Percentiles rank a stretch among this genome's conserved stretches.
These are phyloP conservation scores for Geranomyces michiganensis DNA, from an alignment of 192 early-diverging fungal genomes.

Conservation along the genomic window DNA sequence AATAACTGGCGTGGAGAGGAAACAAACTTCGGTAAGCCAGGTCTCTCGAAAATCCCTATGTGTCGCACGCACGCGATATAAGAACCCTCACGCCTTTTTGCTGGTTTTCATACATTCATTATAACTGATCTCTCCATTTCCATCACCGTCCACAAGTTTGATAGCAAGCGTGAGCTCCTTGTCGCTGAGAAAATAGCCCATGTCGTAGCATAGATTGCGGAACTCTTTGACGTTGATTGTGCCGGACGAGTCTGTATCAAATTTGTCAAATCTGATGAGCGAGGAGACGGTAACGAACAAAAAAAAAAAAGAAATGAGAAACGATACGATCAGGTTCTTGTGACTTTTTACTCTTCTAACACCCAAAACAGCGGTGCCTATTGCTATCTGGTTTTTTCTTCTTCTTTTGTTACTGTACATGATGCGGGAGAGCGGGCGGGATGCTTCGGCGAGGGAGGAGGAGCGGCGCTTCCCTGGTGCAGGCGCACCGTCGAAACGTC, in stretches of 20 bases:
- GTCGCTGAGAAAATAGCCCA: constrained; percentile 45
- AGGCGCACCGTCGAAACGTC: constrained; percentile 3
- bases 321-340: not conserved
- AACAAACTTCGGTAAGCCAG: not conserved
- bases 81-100: not conserved
- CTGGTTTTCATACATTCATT: constrained; percentile 40
- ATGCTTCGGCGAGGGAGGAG: not conserved
- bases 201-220: constrained; percentile 41
- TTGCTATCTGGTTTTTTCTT: not conserved
- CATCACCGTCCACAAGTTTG: constrained; percentile 39
- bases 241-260: constrained; percentile 39
- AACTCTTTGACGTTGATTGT: constrained; percentile 41
- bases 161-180: constrained; percentile 40
- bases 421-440: not conserved
- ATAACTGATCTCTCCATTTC: constrained; percentile 39
- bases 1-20: constrained; percentile 29
- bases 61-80: too few relatives aligned
- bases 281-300: not conserved
- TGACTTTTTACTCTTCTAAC: too few relatives aligned
- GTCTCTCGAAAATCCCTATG: not conserved
- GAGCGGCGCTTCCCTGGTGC: constrained; percentile 3
- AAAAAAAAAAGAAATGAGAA: not conserved
- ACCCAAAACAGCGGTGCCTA: not conserved
- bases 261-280: constrained; percentile 32
- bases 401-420: constrained; percentile 1